Conservation (phyloP, 202 grass and related monocot genomes). For the Musa balbisiana region DNA sequence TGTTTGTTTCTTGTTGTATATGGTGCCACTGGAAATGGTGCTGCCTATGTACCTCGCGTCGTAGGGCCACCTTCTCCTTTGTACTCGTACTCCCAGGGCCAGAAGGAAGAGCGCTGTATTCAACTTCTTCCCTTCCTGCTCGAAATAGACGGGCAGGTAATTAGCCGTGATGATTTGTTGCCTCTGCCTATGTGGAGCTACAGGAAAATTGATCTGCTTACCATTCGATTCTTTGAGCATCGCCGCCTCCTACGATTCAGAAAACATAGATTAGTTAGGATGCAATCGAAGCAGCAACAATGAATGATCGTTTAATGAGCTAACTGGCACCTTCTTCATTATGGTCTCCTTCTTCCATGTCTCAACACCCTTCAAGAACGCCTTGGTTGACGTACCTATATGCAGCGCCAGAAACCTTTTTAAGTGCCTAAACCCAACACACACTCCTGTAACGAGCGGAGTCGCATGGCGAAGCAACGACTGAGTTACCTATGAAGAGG, state of each 20-base stretch:
- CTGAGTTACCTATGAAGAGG: conserved; percentile 50
- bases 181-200: background rate
- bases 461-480: background rate
- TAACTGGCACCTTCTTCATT: conserved; percentile 29
- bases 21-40: background rate
- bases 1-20: background rate
- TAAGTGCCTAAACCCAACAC: background rate
- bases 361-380: conserved; percentile 68
- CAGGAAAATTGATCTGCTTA: background rate
- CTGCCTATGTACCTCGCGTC: background rate
- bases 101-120: conserved; percentile 32
- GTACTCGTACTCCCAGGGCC: conserved; percentile 14
- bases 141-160: background rate
- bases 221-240: conserved; percentile 33
- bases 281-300: conserved; percentile 7
- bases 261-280: background rate
- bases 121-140: conserved; percentile 25
- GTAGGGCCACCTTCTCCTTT: background rate
- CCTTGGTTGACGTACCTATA: conserved; percentile 62
- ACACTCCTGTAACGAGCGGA: background rate
- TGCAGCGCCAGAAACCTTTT: background rate
- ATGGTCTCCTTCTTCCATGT: conserved; percentile 78
- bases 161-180: background rate
- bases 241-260: conserved; percentile 41
- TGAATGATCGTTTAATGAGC: background rate